phyloP scores from a whole-genome alignment of 331 rosid genomes.

The Arachis monticola region DNA sequence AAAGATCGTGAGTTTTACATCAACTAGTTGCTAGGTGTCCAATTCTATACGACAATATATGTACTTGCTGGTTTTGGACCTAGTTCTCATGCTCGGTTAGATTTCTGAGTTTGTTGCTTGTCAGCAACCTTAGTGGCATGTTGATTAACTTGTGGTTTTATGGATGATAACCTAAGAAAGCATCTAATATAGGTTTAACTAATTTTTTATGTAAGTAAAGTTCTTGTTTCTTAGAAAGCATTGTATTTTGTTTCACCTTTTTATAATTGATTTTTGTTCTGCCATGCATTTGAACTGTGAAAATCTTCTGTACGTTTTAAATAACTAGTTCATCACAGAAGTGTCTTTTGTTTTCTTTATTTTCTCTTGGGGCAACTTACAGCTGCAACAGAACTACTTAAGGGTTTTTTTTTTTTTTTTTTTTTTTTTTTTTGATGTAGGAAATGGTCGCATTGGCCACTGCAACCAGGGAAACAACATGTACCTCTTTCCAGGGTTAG shows the following conservation, averaged over 20 bases:
- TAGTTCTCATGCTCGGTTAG: too few species aligned
- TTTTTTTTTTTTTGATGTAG: constrained; percentile 44
- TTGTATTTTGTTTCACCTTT: constrained; percentile 25
- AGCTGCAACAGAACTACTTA: constrained; percentile 9
- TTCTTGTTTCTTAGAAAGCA: not conserved
- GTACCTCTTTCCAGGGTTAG: constrained; percentile 99
- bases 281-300: not conserved
- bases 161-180: too few species aligned
- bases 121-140: too few species aligned
- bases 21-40: too few species aligned
- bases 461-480: constrained; percentile 99
- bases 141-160: too few species aligned
- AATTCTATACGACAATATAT: too few species aligned
- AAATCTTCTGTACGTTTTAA: constrained; percentile 8
- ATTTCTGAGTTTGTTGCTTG: too few species aligned
- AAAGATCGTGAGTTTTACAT: too few species aligned
- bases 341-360: not conserved
- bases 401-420: constrained; percentile 6
- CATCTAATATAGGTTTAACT: too few species aligned
- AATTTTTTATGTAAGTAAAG: too few species aligned
- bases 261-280: constrained; percentile 14
- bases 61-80: too few species aligned
- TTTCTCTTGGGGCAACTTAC: constrained; percentile 19
- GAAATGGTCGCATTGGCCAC: constrained; percentile 84
- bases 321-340: not conserved